phyloP scores from a whole-genome alignment of 192 early-diverging fungal species.

The Phlyctochytrium bullatum region DNA sequence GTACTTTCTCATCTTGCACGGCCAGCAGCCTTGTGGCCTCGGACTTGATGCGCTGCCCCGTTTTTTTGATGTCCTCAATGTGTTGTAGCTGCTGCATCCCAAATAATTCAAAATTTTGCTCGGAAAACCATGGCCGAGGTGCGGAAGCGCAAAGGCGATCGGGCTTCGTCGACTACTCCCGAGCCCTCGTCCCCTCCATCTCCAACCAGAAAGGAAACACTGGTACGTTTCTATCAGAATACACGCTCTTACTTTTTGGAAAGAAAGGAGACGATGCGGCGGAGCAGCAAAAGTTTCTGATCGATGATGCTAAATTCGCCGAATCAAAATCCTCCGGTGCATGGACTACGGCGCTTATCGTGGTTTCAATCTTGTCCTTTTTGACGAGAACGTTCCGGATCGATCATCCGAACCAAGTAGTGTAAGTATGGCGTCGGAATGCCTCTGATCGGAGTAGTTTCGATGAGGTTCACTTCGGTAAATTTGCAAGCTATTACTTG shows the following conservation, averaged over 20 bases:
- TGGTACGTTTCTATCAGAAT: not conserved
- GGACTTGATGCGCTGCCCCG: too few species aligned
- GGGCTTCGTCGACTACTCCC: not conserved
- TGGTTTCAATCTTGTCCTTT: conserved; percentile 31
- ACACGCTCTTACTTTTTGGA: not conserved
- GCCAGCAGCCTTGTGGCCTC: too few species aligned
- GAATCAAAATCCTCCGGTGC: not conserved
- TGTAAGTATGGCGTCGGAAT: conserved; percentile 30
- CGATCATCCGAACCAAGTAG: conserved; percentile 41
- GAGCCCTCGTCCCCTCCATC: not conserved
- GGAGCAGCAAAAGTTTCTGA: not conserved
- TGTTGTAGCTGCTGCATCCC: too few species aligned
- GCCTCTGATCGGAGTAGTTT: conserved; percentile 54
- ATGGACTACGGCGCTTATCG: conserved; percentile 22
- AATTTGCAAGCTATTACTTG: conserved; percentile 93
- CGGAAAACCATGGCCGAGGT: conserved; percentile 12
- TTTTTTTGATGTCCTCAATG: too few species aligned
- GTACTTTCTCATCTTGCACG: too few species aligned
- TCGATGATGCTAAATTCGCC: not conserved
- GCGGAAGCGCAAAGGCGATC: conserved; percentile 10
- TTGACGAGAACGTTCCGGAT: conserved; percentile 40
- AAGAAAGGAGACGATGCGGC: not conserved
- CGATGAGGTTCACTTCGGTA: conserved; percentile 99
- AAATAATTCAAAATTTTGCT: too few species aligned
- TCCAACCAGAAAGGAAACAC: not conserved